Evolutionary conservation across 257 asterid genomes (phyloP).

Genomic region (Forsythia suspensa): DNA sequence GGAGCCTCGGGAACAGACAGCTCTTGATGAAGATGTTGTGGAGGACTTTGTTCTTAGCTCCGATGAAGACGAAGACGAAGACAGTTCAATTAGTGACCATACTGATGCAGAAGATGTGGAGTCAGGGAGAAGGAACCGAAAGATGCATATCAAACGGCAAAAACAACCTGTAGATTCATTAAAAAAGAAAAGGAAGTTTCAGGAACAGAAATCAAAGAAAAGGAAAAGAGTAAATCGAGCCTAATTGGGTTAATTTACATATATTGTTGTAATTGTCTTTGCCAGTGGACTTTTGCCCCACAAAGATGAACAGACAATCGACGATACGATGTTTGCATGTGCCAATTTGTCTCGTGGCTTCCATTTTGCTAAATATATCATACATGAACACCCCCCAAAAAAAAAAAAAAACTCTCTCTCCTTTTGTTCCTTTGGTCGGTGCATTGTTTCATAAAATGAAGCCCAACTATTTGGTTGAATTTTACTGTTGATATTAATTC

Average conservation of each 20-base stretch:
- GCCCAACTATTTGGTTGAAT: neutral
- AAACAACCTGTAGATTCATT: conserved; percentile 27
- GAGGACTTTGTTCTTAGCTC: conserved; percentile 83
- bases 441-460: neutral
- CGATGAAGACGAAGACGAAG: conserved; percentile 54
- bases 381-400: neutral
- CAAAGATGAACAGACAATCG: neutral
- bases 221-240: conserved; percentile 40
- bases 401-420: no score
- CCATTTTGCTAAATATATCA: neutral
- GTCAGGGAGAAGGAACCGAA: conserved; percentile 21
- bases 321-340: neutral
- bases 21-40: conserved; percentile 64
- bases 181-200: conserved; percentile 38
- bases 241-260: neutral
- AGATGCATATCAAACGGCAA: conserved; percentile 30
- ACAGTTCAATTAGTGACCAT: conserved; percentile 31
- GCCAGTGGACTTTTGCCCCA: neutral
- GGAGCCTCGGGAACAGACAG: conserved; percentile 34
- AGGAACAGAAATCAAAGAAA: conserved; percentile 50
- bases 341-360: neutral
- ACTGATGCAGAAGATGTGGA: conserved; percentile 42
- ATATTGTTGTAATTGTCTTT: neutral
- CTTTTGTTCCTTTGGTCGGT: neutral
- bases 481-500: neutral